Conservation (phyloP, 1,284 basidiomycete species). For the Cutaneotrichosporon cutaneum region DNA sequence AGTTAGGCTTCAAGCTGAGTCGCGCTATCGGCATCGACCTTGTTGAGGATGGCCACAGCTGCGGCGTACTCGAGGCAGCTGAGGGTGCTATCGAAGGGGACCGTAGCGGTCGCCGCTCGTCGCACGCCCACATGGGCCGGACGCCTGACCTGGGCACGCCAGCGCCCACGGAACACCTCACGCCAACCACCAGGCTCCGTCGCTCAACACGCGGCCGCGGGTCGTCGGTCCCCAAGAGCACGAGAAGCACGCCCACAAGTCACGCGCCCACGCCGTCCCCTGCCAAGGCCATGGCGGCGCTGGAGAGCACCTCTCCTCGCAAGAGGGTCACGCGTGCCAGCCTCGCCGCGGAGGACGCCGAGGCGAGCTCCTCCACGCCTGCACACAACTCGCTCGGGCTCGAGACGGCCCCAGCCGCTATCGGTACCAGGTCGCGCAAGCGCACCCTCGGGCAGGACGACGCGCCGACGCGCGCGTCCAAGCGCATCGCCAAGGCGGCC, state of each 20-base stretch:
- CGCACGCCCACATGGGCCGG: background rate
- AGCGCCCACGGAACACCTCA: background rate
- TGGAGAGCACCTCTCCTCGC: background rate
- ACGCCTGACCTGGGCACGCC: background rate
- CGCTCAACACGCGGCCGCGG: background rate
- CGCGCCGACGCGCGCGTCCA: background rate
- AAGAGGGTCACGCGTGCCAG: constrained; percentile 14
- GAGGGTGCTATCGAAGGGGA: background rate
- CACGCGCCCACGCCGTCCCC: background rate
- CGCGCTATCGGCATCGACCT: background rate
- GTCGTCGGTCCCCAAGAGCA: background rate
- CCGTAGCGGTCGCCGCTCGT: background rate
- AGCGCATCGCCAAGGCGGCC: background rate
- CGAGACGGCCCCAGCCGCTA: background rate
- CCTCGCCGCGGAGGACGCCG: constrained; percentile 11
- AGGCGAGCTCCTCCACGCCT: background rate
- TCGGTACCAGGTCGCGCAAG: background rate
- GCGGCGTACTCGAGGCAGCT: background rate
- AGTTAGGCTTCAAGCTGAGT: background rate
- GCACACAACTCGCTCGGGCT: background rate
- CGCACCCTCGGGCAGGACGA: background rate
- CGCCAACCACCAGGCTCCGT: background rate
- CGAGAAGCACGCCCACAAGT: background rate
- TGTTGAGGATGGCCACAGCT: background rate
- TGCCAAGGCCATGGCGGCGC: background rate